A percentile compares a stretch with the other conserved stretches of the same genome.
Evolutionary conservation across 768 basidiomycete species (phyloP).

Genomic region (Lyophyllum shimeji): DNA sequence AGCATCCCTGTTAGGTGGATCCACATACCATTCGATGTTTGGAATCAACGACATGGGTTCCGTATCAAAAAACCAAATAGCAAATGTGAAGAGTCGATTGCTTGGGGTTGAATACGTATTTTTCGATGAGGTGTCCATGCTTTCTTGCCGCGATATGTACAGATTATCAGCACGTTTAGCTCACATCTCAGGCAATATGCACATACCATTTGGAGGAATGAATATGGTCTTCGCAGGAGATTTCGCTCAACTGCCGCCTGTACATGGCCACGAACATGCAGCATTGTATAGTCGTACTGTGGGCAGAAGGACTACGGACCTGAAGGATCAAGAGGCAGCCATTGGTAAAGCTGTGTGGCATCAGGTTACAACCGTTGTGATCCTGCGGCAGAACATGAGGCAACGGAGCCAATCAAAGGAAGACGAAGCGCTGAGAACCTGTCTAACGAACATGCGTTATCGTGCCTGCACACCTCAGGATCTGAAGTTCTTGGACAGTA

Average conservation of each 20-base stretch:
- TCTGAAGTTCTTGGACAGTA: slow-evolving; percentile 28
- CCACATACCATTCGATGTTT: slow-evolving; percentile 35
- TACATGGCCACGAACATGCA: neutral
- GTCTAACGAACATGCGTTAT: slow-evolving; percentile 38
- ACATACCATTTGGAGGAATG: slow-evolving; percentile 26
- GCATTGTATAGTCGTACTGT: slow-evolving; percentile 22
- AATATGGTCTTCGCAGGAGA: slow-evolving; percentile 45
- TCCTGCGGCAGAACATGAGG: slow-evolving; percentile 30
- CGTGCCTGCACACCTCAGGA: slow-evolving; percentile 37
- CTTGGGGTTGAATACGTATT: slow-evolving; percentile 36
- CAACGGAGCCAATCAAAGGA: slow-evolving; percentile 20
- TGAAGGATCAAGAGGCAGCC: slow-evolving; percentile 15
- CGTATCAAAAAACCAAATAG: neutral
- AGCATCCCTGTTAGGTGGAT: slow-evolving; percentile 29
- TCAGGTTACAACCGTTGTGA: slow-evolving; percentile 27
- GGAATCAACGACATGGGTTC: slow-evolving; percentile 17
- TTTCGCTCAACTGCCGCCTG: slow-evolving; percentile 43
- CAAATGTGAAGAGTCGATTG: slow-evolving; percentile 17
- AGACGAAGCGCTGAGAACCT: slow-evolving; percentile 26
- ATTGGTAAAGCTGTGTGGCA: slow-evolving; percentile 30
- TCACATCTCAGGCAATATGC: neutral
- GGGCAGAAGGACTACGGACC: neutral
- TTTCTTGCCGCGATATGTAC: slow-evolving; percentile 12
- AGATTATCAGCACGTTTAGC: neutral
- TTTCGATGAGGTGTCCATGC: slow-evolving; percentile 44